phyloP scores from a whole-genome alignment of 768 basidiomycete species.

The Kwoniella botswanensis region DNA sequence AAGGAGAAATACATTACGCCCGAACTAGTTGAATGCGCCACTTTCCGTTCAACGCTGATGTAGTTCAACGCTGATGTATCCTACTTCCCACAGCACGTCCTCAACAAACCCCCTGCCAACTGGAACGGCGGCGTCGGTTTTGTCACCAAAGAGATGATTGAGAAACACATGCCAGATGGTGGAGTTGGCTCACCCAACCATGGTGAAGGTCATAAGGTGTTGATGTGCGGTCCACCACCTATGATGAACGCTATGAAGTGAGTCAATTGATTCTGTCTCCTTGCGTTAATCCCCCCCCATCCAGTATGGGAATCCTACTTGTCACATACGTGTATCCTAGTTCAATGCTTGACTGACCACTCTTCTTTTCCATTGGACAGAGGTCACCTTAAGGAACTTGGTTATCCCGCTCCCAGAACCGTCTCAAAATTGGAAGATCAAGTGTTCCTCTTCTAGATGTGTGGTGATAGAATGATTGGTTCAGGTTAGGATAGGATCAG shows the following conservation, averaged over 20 bases:
- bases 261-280: constrained; percentile 57
- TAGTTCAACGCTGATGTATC: too few species aligned
- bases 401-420: constrained; percentile 82
- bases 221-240: constrained; percentile 66
- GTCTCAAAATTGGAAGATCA: constrained; percentile 88
- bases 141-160: constrained; percentile 89
- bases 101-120: constrained; percentile 85
- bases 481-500: too few species aligned
- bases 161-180: constrained; percentile 70
- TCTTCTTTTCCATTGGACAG: constrained; percentile 58
- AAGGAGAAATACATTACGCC: neutral
- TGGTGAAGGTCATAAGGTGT: constrained; percentile 53
- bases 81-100: constrained; percentile 66
- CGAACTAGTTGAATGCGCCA: too few species aligned
- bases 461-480: neutral
- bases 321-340: too few species aligned
- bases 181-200: constrained; percentile 48
- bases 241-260: constrained; percentile 82
- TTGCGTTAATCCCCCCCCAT: constrained; percentile 9
- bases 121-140: constrained; percentile 94
- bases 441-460: constrained; percentile 56
- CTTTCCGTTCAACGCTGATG: too few species aligned
- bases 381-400: constrained; percentile 85
- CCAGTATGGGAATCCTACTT: neutral
- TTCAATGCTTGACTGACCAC: neutral